Evolutionary conservation across 1,139 yeast species (phyloP).

Genomic region (Saccharomyces hybrid): DNA sequence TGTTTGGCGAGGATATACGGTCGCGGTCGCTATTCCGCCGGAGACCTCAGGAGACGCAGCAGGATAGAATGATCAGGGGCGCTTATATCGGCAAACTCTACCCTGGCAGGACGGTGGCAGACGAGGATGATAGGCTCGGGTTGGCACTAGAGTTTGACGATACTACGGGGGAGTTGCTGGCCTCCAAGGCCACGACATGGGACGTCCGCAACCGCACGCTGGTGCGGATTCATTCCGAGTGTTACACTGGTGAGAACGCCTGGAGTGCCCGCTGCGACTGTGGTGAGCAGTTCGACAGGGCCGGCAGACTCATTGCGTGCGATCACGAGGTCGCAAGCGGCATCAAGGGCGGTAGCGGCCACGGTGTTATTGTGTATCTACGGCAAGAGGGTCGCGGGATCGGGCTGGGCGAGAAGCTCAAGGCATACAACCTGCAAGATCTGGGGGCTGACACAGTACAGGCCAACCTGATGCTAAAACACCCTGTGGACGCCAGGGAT

Average conservation of each 20-base stretch:
- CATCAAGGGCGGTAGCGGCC: constrained; percentile 57
- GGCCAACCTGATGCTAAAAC: constrained; percentile 85
- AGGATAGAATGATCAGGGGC: constrained; percentile 93
- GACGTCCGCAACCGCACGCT: constrained; percentile 36
- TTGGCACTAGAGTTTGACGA: constrained; percentile 41
- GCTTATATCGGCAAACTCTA: constrained; percentile 85
- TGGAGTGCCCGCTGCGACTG: constrained; percentile 99
- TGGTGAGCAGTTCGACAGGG: constrained; percentile 98
- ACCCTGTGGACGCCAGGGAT: constrained; percentile 94
- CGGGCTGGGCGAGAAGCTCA: constrained; percentile 91
- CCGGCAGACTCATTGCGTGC: constrained; percentile 71
- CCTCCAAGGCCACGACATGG: constrained; percentile 34
- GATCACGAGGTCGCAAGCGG: constrained; percentile 24
- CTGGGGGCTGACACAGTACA: constrained; percentile 97
- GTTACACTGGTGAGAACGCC: constrained; percentile 98
- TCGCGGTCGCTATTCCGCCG: constrained; percentile 60
- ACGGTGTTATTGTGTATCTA: constrained; percentile 89
- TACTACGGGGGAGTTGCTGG: constrained; percentile 42
- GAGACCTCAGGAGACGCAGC: constrained; percentile 70
- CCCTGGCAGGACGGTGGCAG: constrained; percentile 76
- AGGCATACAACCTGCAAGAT: constrained; percentile 95
- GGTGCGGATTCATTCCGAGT: constrained; percentile 89
- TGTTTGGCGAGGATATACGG: constrained; percentile 86
- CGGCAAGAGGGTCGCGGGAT: constrained; percentile 99
- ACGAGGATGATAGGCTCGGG: constrained; percentile 44